A percentile compares a stretch with the other conserved stretches of the same genome.
Evolutionary conservation across 2,329 filamentous ascomycete genomes (phyloP).

Genomic region (Corynespora cassiicola): DNA sequence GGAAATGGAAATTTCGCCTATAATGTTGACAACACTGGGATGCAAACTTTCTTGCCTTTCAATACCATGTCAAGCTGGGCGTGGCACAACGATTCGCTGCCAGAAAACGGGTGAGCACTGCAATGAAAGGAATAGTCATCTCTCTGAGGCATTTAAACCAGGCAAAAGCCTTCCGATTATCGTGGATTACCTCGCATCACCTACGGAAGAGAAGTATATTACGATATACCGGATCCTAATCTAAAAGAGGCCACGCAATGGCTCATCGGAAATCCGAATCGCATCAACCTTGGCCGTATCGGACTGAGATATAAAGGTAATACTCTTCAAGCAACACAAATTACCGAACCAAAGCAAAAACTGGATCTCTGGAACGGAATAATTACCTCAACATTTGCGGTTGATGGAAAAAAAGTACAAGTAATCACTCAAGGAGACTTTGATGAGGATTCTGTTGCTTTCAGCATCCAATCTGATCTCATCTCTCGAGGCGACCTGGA

Average conservation of each 20-base stretch:
- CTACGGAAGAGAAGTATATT: conserved; percentile 50
- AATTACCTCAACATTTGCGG: conserved; percentile 53
- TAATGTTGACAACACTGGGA: conserved; percentile 53
- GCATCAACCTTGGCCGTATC: conserved; percentile 56
- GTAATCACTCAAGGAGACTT: conserved; percentile 56
- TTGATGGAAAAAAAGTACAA: conserved; percentile 47
- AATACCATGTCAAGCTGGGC: conserved; percentile 50
- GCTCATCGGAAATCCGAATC: conserved; percentile 60
- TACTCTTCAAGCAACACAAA: conserved; percentile 19
- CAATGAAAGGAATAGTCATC: neutral
- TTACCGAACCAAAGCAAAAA: conserved; percentile 39
- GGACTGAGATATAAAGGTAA: conserved; percentile 52
- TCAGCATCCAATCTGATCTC: conserved; percentile 53
- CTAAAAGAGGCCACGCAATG: conserved; percentile 54
- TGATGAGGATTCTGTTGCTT: conserved; percentile 52
- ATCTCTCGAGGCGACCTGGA: conserved; percentile 47
- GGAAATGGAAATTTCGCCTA: conserved; percentile 57
- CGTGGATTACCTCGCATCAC: conserved; percentile 49
- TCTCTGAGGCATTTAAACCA: conserved; percentile 5
- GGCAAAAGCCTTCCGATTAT: conserved; percentile 27
- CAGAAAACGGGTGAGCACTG: conserved; percentile 37
- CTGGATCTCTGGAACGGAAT: conserved; percentile 59
- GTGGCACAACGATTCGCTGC: conserved; percentile 54
- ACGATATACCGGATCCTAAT: conserved; percentile 49
- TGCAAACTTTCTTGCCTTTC: conserved; percentile 52